Evolutionary conservation across 2,329 filamentous ascomycete genomes (phyloP), one percentile per base, ranked within the genome.

Genomic region (Trichocomaceae sp.): DNA sequence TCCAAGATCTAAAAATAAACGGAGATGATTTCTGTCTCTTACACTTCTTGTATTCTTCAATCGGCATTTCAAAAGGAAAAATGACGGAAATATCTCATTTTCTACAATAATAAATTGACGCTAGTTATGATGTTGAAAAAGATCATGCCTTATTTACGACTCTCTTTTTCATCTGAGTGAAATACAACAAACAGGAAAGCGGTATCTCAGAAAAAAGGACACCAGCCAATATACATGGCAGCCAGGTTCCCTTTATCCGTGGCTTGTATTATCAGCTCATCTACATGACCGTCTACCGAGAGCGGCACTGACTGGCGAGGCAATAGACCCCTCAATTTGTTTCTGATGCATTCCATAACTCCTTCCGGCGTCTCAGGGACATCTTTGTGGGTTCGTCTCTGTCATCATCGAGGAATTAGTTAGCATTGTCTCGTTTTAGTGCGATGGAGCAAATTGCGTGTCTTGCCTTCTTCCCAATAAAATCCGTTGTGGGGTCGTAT

Each of bases 141-240:
- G 23, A 17, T 37, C 39, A 52, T 26, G 19, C 29, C 26, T 19
- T 51, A 35, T 20, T 23, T 13, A 44, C 19, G 41, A 8, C 19
- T 17, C 37, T 42, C 20, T 17, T 33, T 44, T 46, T 33, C 22
- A 44, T 46, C 29, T 26, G 26, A 26, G 35, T 46, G 15, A 33
- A 46, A 52, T 52, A 29, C 26, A 31, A 33, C 17, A 33, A 19
- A n/a, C 35, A 20, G n/a, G n/a, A 20, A 47, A 41, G 20, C 20
- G 39, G 42, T 26, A 22, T 19, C 39, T 68, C 60, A 86, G 57
- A 85, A 82, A 64, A 86, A 87, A 12, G 83, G 77, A 74, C 83
- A 86, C 92, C 92, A 97, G 19, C 93, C 93, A 72, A 97, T 96
- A 72, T 97, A 99, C 95, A 99, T 99, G 39, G 84, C 83, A 17